Conservation (phyloP, 2,329 filamentous ascomycete genomes). For the Coniochaeta sp. region DNA sequence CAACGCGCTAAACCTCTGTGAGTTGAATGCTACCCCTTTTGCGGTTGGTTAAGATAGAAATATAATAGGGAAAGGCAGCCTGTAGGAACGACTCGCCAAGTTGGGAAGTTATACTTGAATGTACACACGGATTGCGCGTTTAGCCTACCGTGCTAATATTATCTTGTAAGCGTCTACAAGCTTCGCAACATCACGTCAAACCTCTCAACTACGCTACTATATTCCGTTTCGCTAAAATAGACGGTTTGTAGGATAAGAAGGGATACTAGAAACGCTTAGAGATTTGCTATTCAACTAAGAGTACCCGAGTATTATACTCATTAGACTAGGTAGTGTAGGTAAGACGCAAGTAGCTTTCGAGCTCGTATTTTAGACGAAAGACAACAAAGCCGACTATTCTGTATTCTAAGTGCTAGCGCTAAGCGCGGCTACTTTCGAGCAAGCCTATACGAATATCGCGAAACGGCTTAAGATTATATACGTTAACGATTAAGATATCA, state of each 20-base stretch:
- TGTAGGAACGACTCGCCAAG: no score
- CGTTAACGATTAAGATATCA: conserved; percentile 15
- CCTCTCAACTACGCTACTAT: no score
- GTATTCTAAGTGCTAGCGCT: conserved; percentile 34
- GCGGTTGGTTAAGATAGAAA: no score
- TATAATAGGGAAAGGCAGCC: no score
- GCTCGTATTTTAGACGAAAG: conserved; percentile 25
- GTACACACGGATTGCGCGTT: no score
- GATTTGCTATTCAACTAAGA: neutral
- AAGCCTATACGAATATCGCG: conserved; percentile 26
- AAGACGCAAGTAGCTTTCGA: conserved; percentile 30
- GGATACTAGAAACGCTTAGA: neutral
- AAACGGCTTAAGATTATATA: conserved; percentile 8
- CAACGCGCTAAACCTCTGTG: no score
- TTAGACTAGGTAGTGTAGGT: conserved; percentile 28
- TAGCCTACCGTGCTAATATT: no score
- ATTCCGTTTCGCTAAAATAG: neutral
- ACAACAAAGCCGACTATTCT: conserved; percentile 23
- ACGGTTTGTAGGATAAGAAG: neutral
- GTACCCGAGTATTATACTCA: neutral
- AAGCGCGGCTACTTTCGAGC: conserved; percentile 27
- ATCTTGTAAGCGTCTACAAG: no score
- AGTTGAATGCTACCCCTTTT: no score
- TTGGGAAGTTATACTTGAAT: no score
- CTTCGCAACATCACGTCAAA: no score